Evolutionary conservation across 2,329 filamentous ascomycete species (phyloP).

Genomic region (Hypoxylon rubiginosum): DNA sequence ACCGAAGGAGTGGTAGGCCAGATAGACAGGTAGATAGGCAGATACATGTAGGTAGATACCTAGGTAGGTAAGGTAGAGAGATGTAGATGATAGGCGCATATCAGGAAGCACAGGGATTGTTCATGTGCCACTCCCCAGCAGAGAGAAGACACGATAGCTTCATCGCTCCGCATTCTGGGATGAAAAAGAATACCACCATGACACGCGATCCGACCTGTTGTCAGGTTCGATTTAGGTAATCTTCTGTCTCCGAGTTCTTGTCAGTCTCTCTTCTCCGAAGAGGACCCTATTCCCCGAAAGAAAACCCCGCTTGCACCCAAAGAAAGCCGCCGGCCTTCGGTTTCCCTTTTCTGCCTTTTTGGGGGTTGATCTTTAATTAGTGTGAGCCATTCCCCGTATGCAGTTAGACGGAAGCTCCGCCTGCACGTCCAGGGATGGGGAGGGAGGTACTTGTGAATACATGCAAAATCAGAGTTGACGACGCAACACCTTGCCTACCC

Average conservation of each 20-base stretch:
- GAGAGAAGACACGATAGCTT: conserved; percentile 3
- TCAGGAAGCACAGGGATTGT: background rate
- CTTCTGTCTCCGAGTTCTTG: conserved; percentile 32
- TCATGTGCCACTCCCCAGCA: background rate
- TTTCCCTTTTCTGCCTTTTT: conserved; percentile 26
- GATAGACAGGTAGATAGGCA: background rate
- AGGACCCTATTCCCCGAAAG: conserved; percentile 31
- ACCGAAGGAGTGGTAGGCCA: conserved; percentile 1
- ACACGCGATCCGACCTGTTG: conserved; percentile 27
- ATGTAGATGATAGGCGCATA: background rate
- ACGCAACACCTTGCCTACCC: conserved; percentile 26
- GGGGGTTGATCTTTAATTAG: conserved; percentile 6
- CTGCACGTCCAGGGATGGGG: conserved; percentile 42
- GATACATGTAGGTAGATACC: no score
- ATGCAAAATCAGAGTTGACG: conserved; percentile 31
- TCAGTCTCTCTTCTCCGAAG: conserved; percentile 31
- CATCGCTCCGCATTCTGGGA: conserved; percentile 1
- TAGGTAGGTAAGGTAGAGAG: no score
- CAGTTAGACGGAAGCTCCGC: conserved; percentile 41
- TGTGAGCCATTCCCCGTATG: conserved; percentile 28
- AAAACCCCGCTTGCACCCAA: conserved; percentile 30
- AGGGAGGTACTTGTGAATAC: conserved; percentile 41
- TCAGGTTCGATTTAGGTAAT: conserved; percentile 26
- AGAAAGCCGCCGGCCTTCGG: conserved; percentile 36
- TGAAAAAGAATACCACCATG: conserved; percentile 14